A percentile compares a stretch with the other conserved stretches of the same genome.
Evolutionary conservation across 2,329 filamentous ascomycete genomes (phyloP).

Genomic region (Akanthomyces lecanii): DNA sequence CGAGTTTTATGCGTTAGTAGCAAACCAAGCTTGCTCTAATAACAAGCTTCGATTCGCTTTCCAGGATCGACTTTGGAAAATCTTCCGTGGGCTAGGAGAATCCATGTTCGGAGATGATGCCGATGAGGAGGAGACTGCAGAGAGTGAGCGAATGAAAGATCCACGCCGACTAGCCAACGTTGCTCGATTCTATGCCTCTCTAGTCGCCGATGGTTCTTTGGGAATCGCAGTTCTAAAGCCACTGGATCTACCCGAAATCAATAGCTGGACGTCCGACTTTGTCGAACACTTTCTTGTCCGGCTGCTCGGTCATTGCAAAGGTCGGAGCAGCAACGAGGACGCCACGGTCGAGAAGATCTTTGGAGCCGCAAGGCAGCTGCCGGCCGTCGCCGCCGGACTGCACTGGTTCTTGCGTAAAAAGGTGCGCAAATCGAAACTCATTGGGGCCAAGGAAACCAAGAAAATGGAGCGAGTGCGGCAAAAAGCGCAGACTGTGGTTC

Average conservation of each 20-base stretch:
- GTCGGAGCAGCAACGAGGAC: constrained; percentile 47
- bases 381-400: constrained; percentile 67
- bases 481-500: constrained; percentile 31
- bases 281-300: constrained; percentile 76
- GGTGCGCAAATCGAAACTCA: constrained; percentile 60
- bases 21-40: constrained; percentile 70
- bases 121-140: constrained; percentile 53
- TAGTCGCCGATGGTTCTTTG: constrained; percentile 45
- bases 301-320: constrained; percentile 60
- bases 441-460: constrained; percentile 45
- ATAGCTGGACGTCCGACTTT: constrained; percentile 71
- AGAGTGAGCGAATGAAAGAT: constrained; percentile 43
- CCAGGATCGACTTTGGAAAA: constrained; percentile 79
- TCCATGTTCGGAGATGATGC: constrained; percentile 62
- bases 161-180: constrained; percentile 48
- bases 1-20: constrained; percentile 86
- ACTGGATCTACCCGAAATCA: constrained; percentile 74
- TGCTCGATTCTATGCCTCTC: constrained; percentile 50
- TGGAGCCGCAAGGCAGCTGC: constrained; percentile 56
- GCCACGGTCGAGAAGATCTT: constrained; percentile 63
- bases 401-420: constrained; percentile 77
- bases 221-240: constrained; percentile 55
- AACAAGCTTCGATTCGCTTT: constrained; percentile 77
- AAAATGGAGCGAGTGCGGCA: constrained; percentile 36
- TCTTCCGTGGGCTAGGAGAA: constrained; percentile 84